Base-by-base conservation (phyloP, 441 rosid genomes). In the Capsella rubella region DNA sequence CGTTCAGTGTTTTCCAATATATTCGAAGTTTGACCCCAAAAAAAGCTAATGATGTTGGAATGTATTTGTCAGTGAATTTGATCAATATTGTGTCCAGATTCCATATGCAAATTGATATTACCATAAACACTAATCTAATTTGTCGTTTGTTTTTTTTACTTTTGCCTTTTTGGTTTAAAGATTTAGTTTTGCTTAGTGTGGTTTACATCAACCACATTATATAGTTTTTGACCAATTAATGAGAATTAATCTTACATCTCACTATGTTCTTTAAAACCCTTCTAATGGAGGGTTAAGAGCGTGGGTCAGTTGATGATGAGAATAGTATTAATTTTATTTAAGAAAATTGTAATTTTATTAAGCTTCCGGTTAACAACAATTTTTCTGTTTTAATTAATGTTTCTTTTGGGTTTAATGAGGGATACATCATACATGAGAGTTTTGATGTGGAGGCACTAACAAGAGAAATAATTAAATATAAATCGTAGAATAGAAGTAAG, bases 401-500 rank as follows among this genome's bases (percentile, higher is more conserved):
- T 40, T 40, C 3, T 4, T 40, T 40, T 40, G 12, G 45, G n/a
- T 39, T 40, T 6, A 42, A 13, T 2, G 15, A 42, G 6, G 6
- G 49, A 21, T 1, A 21, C 25, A 21, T 0, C 18, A 21, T 1
- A 21, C 25, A 21, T 0, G 2, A 21, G 35, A 32, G 35, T 6
- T 32, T 51, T 51, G 55, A 51, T 51, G 55, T 21, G 55, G 31
- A 51, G 31, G 14, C 8, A 51, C n/a, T 25, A 51, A 51, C 55
- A 21, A 51, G 7, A 51, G 25, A 21, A 21, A 21, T 21, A 21
- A 21, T 21, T 21, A 1, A 21, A 3, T 11, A 37, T 27, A 47
- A 16, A 49, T 64, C 71, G 55, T 73, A 34, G 42, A 11, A 15
- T 3, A 9, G 21, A 45, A 72, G 49, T 7, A 52, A 28, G 12